phyloP scores from a whole-genome alignment of 352 stramenopile genomes.

The Pythium chondricola region DNA sequence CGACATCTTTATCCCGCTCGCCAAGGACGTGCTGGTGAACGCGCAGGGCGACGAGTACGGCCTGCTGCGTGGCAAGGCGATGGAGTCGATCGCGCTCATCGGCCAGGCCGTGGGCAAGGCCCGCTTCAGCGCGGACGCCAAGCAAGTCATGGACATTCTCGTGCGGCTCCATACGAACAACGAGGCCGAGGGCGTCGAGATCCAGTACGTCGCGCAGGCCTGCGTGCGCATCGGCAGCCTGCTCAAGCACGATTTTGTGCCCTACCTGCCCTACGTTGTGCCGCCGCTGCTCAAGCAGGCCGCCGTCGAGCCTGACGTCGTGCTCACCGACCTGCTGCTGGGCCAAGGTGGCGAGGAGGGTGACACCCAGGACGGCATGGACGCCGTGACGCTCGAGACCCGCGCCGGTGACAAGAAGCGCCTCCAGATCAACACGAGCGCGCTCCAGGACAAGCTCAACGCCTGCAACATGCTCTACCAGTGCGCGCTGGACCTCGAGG shows the following conservation, averaged over 20 bases:
- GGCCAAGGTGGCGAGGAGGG: conserved; percentile 44
- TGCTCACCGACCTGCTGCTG: conserved; percentile 61
- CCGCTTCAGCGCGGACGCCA: conserved; percentile 66
- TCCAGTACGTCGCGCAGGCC: conserved; percentile 84
- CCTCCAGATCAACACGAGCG: conserved; percentile 83
- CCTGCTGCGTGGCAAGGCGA: conserved; percentile 79
- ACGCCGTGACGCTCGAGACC: conserved; percentile 69
- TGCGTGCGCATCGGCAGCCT: conserved; percentile 84
- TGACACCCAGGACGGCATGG: conserved; percentile 41
- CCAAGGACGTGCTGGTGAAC: conserved; percentile 79
- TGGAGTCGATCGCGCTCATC: conserved; percentile 86
- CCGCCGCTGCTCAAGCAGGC: conserved; percentile 78
- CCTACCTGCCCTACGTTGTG: conserved; percentile 81
- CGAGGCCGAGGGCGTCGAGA: conserved; percentile 61
- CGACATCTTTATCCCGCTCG: conserved; percentile 83
- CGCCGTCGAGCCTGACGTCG: conserved; percentile 75
- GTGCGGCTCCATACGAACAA: conserved; percentile 69
- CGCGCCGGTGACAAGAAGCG: conserved; percentile 75
- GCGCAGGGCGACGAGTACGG: conserved; percentile 71
- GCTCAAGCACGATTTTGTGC: conserved; percentile 83
- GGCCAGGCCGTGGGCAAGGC: conserved; percentile 85
- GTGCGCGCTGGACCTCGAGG: conserved; percentile 73
- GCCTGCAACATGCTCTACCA: conserved; percentile 89
- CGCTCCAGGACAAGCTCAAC: conserved; percentile 82
- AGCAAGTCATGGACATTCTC: conserved; percentile 85